phyloP scores from a whole-genome alignment of 176 grass and related monocot species.

The Raddia guianensis region DNA sequence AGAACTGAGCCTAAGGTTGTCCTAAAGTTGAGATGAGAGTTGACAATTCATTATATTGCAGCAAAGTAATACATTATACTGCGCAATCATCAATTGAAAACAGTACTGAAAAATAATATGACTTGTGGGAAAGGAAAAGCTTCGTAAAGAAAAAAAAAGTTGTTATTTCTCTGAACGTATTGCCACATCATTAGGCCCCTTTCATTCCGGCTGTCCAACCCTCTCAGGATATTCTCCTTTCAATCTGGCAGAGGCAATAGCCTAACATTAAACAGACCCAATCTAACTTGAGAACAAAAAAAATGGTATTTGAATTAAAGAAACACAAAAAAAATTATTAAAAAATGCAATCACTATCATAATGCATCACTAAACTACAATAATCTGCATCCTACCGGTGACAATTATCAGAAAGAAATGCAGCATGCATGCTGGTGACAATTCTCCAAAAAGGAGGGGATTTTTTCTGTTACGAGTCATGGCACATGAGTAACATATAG shows the following conservation, averaged over 20 bases:
- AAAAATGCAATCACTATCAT: not conserved
- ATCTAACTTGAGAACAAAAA: slow-evolving; percentile 50
- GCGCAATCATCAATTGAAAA: no score
- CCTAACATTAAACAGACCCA: slow-evolving; percentile 66
- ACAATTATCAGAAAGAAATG: slow-evolving; percentile 14
- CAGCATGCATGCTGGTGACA: not conserved
- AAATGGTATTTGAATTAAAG: slow-evolving; percentile 37
- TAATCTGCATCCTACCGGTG: not conserved
- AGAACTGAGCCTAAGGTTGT: no score
- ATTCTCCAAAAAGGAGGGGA: slow-evolving; percentile 14
- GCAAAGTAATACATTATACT: no score
- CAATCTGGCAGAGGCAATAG: slow-evolving; percentile 98
- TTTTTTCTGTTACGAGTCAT: not conserved
- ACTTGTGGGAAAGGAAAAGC: no score
- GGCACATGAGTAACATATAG: slow-evolving; percentile 15
- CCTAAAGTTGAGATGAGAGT: no score
- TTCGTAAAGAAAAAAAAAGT: no score
- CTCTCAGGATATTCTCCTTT: slow-evolving; percentile 99
- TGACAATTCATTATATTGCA: no score
- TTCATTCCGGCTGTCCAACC: slow-evolving; percentile 91
- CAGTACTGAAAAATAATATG: no score
- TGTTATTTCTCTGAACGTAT: no score
- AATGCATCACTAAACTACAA: slow-evolving; percentile 36
- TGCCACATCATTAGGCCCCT: no score
- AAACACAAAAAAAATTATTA: not conserved